Percentiles rank a stretch among this genome's conserved stretches.
Conservation (phyloP, 306 rosid species). For the Fagus crenata region DNA sequence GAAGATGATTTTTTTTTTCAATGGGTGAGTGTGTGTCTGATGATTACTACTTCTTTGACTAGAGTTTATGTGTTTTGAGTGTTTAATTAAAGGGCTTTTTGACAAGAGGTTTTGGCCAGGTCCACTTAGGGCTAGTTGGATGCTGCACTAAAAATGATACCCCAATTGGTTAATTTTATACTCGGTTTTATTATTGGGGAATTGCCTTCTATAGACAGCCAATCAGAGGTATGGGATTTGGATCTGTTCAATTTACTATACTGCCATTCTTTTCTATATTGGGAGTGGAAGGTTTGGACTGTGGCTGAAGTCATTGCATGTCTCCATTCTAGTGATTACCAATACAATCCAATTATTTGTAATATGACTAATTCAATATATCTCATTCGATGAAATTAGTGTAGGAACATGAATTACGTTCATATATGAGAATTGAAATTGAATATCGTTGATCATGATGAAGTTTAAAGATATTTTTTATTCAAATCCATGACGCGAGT, state of each 20-base stretch:
- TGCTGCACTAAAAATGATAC: slow-evolving; percentile 7
- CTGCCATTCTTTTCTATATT: background rate
- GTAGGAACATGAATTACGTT: background rate
- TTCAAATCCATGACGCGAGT: too few species aligned
- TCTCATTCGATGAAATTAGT: background rate
- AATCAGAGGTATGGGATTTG: background rate
- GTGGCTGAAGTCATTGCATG: background rate
- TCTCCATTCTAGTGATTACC: too few species aligned
- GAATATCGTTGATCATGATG: too few species aligned
- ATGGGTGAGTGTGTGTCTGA: background rate
- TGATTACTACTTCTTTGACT: slow-evolving; percentile 24
- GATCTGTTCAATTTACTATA: background rate
- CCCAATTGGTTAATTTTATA: background rate
- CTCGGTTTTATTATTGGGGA: background rate
- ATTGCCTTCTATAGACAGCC: slow-evolving; percentile 4
- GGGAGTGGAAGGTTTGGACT: background rate
- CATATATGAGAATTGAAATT: too few species aligned
- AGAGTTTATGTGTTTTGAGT: background rate
- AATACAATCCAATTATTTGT: background rate
- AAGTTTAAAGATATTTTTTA: too few species aligned
- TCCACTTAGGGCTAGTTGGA: slow-evolving; percentile 23
- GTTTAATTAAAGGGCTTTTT: slow-evolving; percentile 16
- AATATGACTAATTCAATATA: background rate
- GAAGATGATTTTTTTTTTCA: background rate
- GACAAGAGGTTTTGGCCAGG: slow-evolving; percentile 18